Conservation (phyloP, 2,329 filamentous ascomycete species). For the Clonostachys chloroleuca region DNA sequence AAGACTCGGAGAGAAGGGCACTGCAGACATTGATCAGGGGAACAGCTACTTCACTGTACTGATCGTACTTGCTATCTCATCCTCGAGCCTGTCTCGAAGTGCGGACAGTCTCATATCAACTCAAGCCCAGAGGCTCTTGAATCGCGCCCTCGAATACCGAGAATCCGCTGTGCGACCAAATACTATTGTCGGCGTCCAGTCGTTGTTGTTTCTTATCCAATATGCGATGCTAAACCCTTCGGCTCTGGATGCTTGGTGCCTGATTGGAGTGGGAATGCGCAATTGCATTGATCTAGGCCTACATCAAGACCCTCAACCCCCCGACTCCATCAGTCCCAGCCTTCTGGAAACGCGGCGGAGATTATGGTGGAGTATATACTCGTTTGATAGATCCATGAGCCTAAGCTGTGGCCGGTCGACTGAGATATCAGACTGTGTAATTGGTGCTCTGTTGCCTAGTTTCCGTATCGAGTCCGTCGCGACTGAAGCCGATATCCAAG, state of each 20-base stretch:
- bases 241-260: conserved; percentile 12
- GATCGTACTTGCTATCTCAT: conserved; percentile 13
- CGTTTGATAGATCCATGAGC: conserved; percentile 14
- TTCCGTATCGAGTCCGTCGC: conserved; percentile 13
- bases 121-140: conserved; percentile 12
- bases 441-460: conserved; percentile 9
- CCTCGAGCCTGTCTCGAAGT: conserved; percentile 14
- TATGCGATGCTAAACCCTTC: conserved; percentile 15
- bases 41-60: conserved; percentile 14
- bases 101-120: conserved; percentile 13
- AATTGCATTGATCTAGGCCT: conserved; percentile 13
- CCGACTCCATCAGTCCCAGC: conserved; percentile 6
- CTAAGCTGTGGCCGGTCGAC: conserved; percentile 12
- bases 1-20: not conserved
- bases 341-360: conserved; percentile 13
- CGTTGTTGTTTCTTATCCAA: conserved; percentile 13
- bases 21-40: conserved; percentile 3
- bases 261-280: conserved; percentile 14
- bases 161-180: conserved; percentile 13
- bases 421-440: conserved; percentile 12
- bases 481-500: conserved; percentile 9
- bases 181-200: conserved; percentile 14
- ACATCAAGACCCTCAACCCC: conserved; percentile 13
- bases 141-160: conserved; percentile 11
- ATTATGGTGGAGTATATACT: conserved; percentile 18